Base-by-base conservation (phyloP, 176 grass and related monocot genomes). In the Hyparrhenia diplandra region DNA sequence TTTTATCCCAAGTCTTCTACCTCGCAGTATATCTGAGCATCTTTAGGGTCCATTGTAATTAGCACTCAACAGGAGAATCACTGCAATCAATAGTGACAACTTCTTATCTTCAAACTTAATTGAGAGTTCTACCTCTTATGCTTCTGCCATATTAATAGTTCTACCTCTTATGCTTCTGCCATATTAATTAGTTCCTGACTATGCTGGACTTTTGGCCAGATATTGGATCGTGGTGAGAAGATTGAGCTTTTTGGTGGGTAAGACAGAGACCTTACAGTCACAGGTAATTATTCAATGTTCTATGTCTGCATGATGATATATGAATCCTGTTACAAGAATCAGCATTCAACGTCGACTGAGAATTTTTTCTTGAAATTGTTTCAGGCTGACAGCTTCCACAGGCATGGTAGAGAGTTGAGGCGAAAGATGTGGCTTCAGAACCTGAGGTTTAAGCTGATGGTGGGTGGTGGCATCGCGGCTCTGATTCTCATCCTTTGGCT, bases 371-470 rank as follows among this genome's bases (percentile, higher is more conserved):
- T 51, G 25, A 67, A 78, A 61, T 73, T 83, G 5, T 40, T 89
- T 75, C 73, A 99, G 96, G 96, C 96, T 10, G 92, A 99, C 76
- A 99, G 55, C 84, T 99, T 99, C 74, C 96, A 99, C 64, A 95
- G 96, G 64, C 92, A 99, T 71, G 96, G 96, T 27, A 91, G 96
- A 82, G 92, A 99, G 58, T 89, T 99, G 18, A 89, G 96, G 57
- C 74, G 92, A 54, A 99, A 99, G 73, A 99, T 99, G 96, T 99
- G 96, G 96, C 88, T 99, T 72, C 92, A 99, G 83, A 99, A 91
- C 64, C 85, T 99, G 75, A 87, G 71, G 82, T 95, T 93, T 63
- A 99, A 95, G 86, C 73, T 99, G 64, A 93, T 95, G 88, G 81
- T 99, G 55, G 90, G 84, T 67, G 89, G 96, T 11, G 88, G 11